phyloP scores from a whole-genome alignment of 176 grass and related monocot genomes.

The Stipa capillata region DNA sequence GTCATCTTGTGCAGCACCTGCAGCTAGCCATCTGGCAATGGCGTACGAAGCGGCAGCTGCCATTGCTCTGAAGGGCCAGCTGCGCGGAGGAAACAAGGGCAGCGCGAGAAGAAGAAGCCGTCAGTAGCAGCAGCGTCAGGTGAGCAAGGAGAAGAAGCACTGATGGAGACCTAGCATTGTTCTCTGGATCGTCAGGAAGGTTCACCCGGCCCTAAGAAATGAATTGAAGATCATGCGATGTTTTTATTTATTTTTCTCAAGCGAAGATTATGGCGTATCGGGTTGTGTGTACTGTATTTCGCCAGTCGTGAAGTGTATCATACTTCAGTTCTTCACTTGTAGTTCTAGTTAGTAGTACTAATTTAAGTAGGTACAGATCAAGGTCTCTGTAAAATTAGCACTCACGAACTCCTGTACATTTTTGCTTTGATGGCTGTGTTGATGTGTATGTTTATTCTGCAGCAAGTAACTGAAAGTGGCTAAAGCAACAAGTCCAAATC shows the following conservation, averaged over 20 bases:
- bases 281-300: too few relatives aligned
- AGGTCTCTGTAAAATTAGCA: too few relatives aligned
- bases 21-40: not conserved
- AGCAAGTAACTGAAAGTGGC: not conserved
- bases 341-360: too few relatives aligned
- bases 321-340: too few relatives aligned
- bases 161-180: not conserved
- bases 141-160: not conserved
- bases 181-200: not conserved
- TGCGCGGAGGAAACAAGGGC: not conserved
- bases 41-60: slow-evolving; percentile 18
- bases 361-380: too few relatives aligned
- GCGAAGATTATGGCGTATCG: too few relatives aligned
- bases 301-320: too few relatives aligned
- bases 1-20: not conserved
- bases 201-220: not conserved
- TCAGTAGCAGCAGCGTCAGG: not conserved
- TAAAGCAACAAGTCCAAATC: not conserved
- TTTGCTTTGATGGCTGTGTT: too few relatives aligned
- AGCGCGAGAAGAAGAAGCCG: not conserved
- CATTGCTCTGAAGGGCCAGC: not conserved
- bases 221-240: not conserved
- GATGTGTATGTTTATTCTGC: not conserved
- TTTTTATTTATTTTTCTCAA: too few relatives aligned
- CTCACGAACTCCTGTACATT: too few relatives aligned